A percentile compares a stretch with the other conserved stretches of the same genome.
These are phyloP conservation scores for Nitzschia sp. DNA, from an alignment of 108 stramenopile species.

Conservation along the genomic window DNA sequence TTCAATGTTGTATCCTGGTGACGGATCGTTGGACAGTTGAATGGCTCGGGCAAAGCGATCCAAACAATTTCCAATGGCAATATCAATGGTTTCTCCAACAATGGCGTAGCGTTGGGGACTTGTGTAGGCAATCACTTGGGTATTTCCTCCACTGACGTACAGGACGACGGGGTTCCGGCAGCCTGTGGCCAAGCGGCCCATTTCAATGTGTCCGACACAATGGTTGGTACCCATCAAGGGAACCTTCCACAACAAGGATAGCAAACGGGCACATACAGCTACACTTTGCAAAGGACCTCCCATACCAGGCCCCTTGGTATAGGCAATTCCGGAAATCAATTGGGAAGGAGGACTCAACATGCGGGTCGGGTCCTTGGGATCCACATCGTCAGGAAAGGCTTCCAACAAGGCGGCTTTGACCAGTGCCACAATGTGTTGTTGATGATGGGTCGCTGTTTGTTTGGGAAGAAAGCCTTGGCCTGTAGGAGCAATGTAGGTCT, in stretches of 20 bases:
- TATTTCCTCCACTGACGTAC: conserved; percentile 98
- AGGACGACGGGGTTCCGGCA: conserved; percentile 91
- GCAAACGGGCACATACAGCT: conserved; percentile 86
- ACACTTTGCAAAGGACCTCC: conserved; percentile 94
- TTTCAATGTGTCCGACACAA: conserved; percentile 99
- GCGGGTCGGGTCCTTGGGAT: neutral
- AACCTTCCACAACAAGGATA: conserved; percentile 84
- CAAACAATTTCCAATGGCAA: conserved; percentile 98
- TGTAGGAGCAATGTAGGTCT: conserved; percentile 91
- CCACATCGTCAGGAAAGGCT: conserved; percentile 62
- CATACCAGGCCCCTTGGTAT: conserved; percentile 98
- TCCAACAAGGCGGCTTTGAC: conserved; percentile 85
- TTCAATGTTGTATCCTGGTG: conserved; percentile 99
- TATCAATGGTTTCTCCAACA: conserved; percentile 99
- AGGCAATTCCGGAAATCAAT: conserved; percentile 71
- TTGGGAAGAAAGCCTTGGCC: conserved; percentile 97
- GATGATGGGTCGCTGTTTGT: conserved; percentile 98
- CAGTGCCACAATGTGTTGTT: conserved; percentile 89
- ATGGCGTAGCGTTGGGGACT: conserved; percentile 90
- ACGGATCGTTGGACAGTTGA: conserved; percentile 94
- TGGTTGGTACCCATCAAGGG: conserved; percentile 97
- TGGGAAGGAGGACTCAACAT: neutral
- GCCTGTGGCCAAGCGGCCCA: conserved; percentile 93
- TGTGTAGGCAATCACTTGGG: conserved; percentile 94
- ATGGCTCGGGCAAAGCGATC: conserved; percentile 97